Conservation (phyloP, 2,329 filamentous ascomycete genomes). For the Colletotrichum abscissum region DNA sequence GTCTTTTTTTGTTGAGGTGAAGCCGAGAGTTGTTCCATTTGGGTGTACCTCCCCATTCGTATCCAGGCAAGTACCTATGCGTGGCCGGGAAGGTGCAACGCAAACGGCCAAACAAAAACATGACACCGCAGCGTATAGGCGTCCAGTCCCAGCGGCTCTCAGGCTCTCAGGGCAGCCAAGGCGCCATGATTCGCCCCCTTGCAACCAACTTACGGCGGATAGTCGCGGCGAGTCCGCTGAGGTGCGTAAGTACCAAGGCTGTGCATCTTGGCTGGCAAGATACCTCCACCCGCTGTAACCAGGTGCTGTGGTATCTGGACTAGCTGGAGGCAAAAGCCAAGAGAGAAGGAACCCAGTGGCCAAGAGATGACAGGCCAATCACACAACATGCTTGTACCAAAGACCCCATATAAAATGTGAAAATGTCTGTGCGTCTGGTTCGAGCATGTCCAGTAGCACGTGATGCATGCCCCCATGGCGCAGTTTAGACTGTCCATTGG, state of each 20-base stretch:
- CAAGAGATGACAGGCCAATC: neutral
- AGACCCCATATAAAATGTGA: neutral
- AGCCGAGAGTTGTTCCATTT: slow-evolving; percentile 7
- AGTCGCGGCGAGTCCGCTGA: slow-evolving; percentile 26
- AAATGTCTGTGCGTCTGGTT: neutral
- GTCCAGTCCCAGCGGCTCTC: slow-evolving; percentile 17
- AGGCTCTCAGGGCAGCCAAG: slow-evolving; percentile 24
- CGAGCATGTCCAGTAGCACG: slow-evolving; percentile 3
- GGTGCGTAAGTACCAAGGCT: slow-evolving; percentile 27
- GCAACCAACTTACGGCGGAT: neutral
- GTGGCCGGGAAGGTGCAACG: slow-evolving; percentile 4
- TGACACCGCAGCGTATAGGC: neutral
- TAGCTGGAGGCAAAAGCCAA: slow-evolving; percentile 15
- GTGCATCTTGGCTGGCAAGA: slow-evolving; percentile 22
- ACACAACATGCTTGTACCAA: neutral
- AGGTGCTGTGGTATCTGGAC: neutral
- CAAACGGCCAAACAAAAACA: slow-evolving; percentile 22
- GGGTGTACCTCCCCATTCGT: neutral
- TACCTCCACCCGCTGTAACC: slow-evolving; percentile 20
- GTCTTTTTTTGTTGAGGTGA: slow-evolving; percentile 27
- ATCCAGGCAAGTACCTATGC: neutral
- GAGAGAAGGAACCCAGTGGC: neutral
- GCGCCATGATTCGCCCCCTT: slow-evolving; percentile 9
- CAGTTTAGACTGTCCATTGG: slow-evolving; percentile 16
- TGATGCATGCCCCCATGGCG: slow-evolving; percentile 16